These are phyloP conservation scores for Gryganskiella cystojenkinii DNA, from an alignment of 192 early-diverging fungal species.

Conservation along the genomic window DNA sequence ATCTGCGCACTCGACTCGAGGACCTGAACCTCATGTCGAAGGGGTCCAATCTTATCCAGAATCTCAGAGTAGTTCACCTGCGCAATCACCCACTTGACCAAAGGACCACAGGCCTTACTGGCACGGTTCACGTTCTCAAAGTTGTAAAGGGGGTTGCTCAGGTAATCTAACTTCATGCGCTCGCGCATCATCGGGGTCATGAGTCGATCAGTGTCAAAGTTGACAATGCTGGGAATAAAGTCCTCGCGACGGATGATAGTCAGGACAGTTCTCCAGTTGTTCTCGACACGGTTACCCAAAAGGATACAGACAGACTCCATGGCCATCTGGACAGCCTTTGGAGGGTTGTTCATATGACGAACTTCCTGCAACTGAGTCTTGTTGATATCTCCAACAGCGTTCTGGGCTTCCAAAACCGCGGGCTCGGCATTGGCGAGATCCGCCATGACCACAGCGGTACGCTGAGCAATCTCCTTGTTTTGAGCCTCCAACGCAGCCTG, in stretches of 20 bases:
- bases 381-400: slow-evolving; percentile 94
- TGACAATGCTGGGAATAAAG: slow-evolving; percentile 97
- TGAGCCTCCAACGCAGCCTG: slow-evolving; percentile 78
- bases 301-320: slow-evolving; percentile 98
- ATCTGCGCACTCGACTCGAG: slow-evolving; percentile 83
- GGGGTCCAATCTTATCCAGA: slow-evolving; percentile 93
- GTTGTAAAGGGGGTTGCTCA: slow-evolving; percentile 89
- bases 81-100: slow-evolving; percentile 98
- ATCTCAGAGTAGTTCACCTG: slow-evolving; percentile 96
- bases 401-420: slow-evolving; percentile 94
- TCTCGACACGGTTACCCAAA: slow-evolving; percentile 84
- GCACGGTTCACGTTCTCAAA: slow-evolving; percentile 98
- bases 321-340: slow-evolving; percentile 93
- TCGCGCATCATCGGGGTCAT: slow-evolving; percentile 84
- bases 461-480: slow-evolving; percentile 78
- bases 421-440: slow-evolving; percentile 98
- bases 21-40: slow-evolving; percentile 90
- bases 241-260: slow-evolving; percentile 92
- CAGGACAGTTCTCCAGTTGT: slow-evolving; percentile 96
- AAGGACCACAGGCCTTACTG: slow-evolving; percentile 97
- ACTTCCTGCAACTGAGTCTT: slow-evolving; percentile 98
- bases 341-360: slow-evolving; percentile 96
- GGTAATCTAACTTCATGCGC: slow-evolving; percentile 79
- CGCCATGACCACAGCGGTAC: slow-evolving; percentile 80
- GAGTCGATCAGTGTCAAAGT: slow-evolving; percentile 89